Conservation (phyloP, 2,329 filamentous ascomycete species). For the Fusarium tricinctum region DNA sequence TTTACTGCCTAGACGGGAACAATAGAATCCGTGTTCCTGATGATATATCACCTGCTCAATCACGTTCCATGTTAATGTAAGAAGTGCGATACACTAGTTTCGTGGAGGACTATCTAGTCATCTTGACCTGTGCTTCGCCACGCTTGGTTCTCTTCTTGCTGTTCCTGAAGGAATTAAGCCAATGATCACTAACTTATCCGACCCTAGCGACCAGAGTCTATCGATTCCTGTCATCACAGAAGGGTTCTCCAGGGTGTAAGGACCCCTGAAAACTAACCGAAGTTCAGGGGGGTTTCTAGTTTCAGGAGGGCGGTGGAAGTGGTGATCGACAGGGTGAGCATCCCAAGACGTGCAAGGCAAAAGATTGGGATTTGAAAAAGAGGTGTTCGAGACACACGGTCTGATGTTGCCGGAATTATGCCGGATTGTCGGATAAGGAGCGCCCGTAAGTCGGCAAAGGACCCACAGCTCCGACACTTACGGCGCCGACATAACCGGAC, state of each 20-base stretch:
- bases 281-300: slow-evolving; percentile 27
- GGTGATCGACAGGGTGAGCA: slow-evolving; percentile 25
- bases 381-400: slow-evolving; percentile 3
- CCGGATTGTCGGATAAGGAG: not conserved
- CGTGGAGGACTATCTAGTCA: not conserved
- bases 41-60: not conserved
- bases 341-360: not conserved
- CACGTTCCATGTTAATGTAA: not conserved
- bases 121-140: not conserved
- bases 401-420: slow-evolving; percentile 4
- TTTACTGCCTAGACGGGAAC: not conserved
- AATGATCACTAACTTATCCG: slow-evolving; percentile 1
- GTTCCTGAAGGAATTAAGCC: not conserved
- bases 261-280: slow-evolving; percentile 16
- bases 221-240: slow-evolving; percentile 3
- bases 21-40: not conserved
- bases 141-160: not conserved
- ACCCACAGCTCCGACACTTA: not conserved
- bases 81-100: not conserved
- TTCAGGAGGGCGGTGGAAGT: slow-evolving; percentile 38
- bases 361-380: slow-evolving; percentile 1
- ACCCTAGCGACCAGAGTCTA: not conserved
- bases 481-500: not conserved
- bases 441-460: not conserved
- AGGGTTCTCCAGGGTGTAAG: not conserved